phyloP scores from a whole-genome alignment of 305 asterid genomes.

The Fraxinus floribunda region DNA sequence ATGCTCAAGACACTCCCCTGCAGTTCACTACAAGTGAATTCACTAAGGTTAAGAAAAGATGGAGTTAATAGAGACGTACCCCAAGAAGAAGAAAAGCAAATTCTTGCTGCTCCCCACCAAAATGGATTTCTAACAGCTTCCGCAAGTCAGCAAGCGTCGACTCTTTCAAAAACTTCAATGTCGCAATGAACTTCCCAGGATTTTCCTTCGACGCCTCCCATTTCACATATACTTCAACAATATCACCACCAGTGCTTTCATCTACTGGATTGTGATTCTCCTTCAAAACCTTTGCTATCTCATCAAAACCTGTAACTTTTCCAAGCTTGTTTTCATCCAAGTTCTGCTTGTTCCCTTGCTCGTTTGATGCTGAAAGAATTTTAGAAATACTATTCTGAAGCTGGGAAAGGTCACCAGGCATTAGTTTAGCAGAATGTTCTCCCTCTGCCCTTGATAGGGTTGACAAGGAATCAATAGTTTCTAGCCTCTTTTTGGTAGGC shows the following conservation, averaged over 20 bases:
- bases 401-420: constrained; percentile 11
- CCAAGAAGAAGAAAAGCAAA: constrained; percentile 70
- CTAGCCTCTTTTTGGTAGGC: constrained; percentile 28
- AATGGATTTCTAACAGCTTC: constrained; percentile 71
- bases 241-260: constrained; percentile 25
- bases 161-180: constrained; percentile 54
- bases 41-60: not conserved
- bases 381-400: constrained; percentile 23
- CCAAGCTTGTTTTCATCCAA: constrained; percentile 15
- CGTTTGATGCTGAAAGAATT: constrained; percentile 18
- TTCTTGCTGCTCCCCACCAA: constrained; percentile 54
- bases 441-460: constrained; percentile 8
- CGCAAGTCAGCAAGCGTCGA: constrained; percentile 76
- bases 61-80: constrained; percentile 33
- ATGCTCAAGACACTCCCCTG: not conserved
- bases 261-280: constrained; percentile 39
- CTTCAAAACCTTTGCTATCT: constrained; percentile 30
- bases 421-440: constrained; percentile 17
- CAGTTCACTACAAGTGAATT: not conserved
- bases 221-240: constrained; percentile 49
- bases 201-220: constrained; percentile 88
- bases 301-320: constrained; percentile 20
- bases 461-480: constrained; percentile 4
- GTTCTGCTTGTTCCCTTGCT: constrained; percentile 17
- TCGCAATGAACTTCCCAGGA: constrained; percentile 60